Conservation (phyloP, 2,329 filamentous ascomycete genomes). For the Colletotrichum lindemuthianum region DNA sequence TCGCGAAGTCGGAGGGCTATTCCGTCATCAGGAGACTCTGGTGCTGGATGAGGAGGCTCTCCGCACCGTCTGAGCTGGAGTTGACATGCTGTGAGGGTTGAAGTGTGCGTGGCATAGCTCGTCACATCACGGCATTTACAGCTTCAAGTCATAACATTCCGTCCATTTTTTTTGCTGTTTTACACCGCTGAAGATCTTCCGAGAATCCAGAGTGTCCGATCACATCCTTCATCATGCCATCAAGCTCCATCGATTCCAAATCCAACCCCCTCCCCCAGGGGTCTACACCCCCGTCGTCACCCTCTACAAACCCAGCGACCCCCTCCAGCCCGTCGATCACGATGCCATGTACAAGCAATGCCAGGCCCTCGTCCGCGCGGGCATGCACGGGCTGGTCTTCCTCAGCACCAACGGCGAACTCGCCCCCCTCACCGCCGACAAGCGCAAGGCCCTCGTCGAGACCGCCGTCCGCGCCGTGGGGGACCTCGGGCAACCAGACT, state of each 20-base stretch:
- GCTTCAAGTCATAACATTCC: neutral
- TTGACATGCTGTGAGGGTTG: constrained; percentile 7
- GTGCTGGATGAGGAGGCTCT: neutral
- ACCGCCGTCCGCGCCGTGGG: constrained; percentile 50
- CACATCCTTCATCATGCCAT: constrained; percentile 39
- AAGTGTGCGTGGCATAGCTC: too few relatives aligned
- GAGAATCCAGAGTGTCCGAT: neutral
- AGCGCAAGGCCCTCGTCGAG: constrained; percentile 53
- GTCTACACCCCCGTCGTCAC: constrained; percentile 60
- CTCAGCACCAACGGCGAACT: constrained; percentile 59
- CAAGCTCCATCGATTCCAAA: constrained; percentile 47
- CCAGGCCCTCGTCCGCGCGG: constrained; percentile 52
- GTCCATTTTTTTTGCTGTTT: neutral
- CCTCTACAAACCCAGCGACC: constrained; percentile 52
- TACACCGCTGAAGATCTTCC: neutral
- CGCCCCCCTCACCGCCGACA: constrained; percentile 51
- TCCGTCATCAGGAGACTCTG: neutral
- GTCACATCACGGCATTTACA: too few relatives aligned
- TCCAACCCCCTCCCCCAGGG: constrained; percentile 49
- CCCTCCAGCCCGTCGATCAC: constrained; percentile 53
- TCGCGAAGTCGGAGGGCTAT: constrained; percentile 1
- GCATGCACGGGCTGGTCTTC: constrained; percentile 57
- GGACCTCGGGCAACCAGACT: constrained; percentile 46
- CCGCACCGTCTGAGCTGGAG: constrained; percentile 15
- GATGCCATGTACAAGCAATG: constrained; percentile 55